Evolutionary conservation across 2,329 filamentous ascomycete species (phyloP).

Genomic region (Sclerotinia sclerotiorum): DNA sequence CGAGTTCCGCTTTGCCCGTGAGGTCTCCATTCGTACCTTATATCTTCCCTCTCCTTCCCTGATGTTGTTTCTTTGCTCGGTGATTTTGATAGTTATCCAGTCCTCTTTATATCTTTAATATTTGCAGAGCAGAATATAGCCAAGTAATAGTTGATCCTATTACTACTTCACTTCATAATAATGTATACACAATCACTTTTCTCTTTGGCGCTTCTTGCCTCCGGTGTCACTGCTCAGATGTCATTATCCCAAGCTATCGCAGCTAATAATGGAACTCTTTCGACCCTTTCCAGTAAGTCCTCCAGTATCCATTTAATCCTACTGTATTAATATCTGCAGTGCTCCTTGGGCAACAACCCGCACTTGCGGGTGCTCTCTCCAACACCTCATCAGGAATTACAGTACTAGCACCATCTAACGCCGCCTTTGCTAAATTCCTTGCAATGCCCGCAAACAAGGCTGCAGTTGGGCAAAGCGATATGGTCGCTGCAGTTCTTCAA

Average conservation of each 20-base stretch:
- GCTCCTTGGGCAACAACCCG: conserved; percentile 21
- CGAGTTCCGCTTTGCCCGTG: conserved; percentile 3
- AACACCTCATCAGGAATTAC: conserved; percentile 18
- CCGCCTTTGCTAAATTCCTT: conserved; percentile 43
- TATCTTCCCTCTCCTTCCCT: not conserved
- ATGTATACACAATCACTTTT: conserved; percentile 21
- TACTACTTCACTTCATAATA: conserved; percentile 12
- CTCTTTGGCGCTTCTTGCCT: conserved; percentile 5
- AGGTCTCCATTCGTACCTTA: not conserved
- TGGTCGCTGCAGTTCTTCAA: conserved; percentile 42
- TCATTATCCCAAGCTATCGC: conserved; percentile 2
- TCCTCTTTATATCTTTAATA: conserved; percentile 3
- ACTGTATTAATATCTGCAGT: conserved; percentile 3
- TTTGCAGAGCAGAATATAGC: conserved; percentile 19
- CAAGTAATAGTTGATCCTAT: conserved; percentile 21
- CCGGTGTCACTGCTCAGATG: conserved; percentile 11
- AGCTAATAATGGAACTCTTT: conserved; percentile 11
- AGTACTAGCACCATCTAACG: conserved; percentile 43
- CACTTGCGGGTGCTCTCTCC: conserved; percentile 10
- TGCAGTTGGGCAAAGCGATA: conserved; percentile 41
- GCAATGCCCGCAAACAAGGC: conserved; percentile 37
- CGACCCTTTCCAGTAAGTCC: conserved; percentile 15
- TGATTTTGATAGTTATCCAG: conserved; percentile 17
- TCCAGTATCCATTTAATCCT: not conserved
- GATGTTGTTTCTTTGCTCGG: not conserved